phyloP scores from a whole-genome alignment of 495 filamentous ascomycete species.

The Venustampulla echinocandica region DNA sequence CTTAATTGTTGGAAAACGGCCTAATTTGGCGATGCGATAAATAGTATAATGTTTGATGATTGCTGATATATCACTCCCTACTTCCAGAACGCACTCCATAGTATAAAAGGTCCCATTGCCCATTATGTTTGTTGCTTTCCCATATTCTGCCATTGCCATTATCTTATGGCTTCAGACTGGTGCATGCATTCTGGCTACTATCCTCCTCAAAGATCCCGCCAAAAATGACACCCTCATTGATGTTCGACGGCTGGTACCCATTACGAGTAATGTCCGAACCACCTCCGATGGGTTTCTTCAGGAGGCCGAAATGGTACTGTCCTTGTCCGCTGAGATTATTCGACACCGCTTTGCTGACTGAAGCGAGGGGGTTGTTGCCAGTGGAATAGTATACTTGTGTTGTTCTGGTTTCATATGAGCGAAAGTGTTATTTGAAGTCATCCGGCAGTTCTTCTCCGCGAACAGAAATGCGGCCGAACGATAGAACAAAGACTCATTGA shows the following conservation, averaged over 20 bases:
- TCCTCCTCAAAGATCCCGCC: conserved; percentile 39
- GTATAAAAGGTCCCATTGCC: too few relatives aligned
- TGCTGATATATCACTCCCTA: too few relatives aligned
- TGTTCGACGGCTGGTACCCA: conserved; percentile 29
- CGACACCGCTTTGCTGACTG: conserved; percentile 25
- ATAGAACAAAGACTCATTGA: too few relatives aligned
- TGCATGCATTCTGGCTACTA: conserved; percentile 23
- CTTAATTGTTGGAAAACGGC: too few relatives aligned
- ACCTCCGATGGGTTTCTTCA: conserved; percentile 31
- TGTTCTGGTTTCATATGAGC: conserved; percentile 22
- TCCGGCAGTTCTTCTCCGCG: not conserved
- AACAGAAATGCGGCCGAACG: not conserved
- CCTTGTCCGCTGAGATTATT: conserved; percentile 37
- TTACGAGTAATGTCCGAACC: conserved; percentile 28
- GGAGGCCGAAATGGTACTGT: conserved; percentile 36
- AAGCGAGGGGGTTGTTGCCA: conserved; percentile 23
- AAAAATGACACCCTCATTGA: conserved; percentile 36
- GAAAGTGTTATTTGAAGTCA: not conserved
- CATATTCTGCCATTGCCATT: too few relatives aligned
- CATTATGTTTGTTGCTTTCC: too few relatives aligned
- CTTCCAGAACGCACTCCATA: too few relatives aligned
- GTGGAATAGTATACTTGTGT: conserved; percentile 34
- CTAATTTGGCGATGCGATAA: too few relatives aligned
- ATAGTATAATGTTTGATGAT: too few relatives aligned
- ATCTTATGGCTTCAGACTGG: conserved; percentile 18